phyloP scores from a whole-genome alignment of 139 green algal genomes.

The Micractinium conductrix region DNA sequence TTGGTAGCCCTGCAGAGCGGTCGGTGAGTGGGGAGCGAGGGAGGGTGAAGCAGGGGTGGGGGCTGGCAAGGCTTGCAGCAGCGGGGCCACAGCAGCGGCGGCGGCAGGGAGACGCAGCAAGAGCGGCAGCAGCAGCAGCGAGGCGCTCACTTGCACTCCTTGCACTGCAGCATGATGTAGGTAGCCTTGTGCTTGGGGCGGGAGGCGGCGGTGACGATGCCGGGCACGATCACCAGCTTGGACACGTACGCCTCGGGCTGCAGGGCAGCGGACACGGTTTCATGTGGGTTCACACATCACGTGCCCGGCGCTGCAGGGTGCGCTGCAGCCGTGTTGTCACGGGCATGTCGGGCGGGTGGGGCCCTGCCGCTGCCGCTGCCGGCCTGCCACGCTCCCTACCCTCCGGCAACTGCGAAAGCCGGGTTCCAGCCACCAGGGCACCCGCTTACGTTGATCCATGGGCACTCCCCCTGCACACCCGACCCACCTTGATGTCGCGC shows the following conservation, averaged over 20 bases:
- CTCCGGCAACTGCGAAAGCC: too few relatives aligned
- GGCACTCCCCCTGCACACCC: too few relatives aligned
- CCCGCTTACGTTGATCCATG: too few relatives aligned
- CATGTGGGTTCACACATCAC: not conserved
- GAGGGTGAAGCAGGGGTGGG: not conserved
- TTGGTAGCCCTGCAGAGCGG: constrained; percentile 47
- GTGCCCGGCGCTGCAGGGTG: not conserved
- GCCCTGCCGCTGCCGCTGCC: too few relatives aligned
- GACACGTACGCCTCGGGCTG: constrained; percentile 85
- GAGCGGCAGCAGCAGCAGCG: too few relatives aligned
- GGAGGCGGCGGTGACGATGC: constrained; percentile 94
- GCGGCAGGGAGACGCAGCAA: too few relatives aligned
- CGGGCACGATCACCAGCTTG: constrained; percentile 93
- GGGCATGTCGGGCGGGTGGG: too few relatives aligned
- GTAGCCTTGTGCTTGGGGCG: constrained; percentile 96
- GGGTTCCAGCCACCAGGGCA: not conserved
- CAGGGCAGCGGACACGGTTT: not conserved
- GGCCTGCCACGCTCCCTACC: too few relatives aligned
- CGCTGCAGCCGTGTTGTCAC: not conserved
- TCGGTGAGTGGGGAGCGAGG: not conserved
- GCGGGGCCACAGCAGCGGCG: too few relatives aligned
- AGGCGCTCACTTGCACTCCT: constrained; percentile 81
- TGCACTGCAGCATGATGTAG: constrained; percentile 89
- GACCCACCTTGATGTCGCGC: constrained; percentile 57
- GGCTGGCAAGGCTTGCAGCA: not conserved